These are phyloP conservation scores for Cryoendolithus antarcticus DNA, from an alignment of 2,329 filamentous ascomycete species.

Conservation along the genomic window DNA sequence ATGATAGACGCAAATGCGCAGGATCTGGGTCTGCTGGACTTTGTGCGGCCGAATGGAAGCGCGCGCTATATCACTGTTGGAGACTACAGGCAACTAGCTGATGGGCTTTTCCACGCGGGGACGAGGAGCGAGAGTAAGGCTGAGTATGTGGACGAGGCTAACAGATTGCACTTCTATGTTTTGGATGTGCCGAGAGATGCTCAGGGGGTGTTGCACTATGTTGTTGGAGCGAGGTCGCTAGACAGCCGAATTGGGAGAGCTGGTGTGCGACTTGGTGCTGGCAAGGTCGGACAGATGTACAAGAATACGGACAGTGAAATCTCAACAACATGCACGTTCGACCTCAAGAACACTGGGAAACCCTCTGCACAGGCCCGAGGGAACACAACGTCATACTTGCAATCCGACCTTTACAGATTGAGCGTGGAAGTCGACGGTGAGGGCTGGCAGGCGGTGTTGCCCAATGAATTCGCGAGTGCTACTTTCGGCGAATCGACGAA, in stretches of 20 bases:
- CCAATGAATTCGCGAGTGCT: slow-evolving; percentile 2
- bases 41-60: slow-evolving; percentile 37
- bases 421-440: slow-evolving; percentile 30
- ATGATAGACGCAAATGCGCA: slow-evolving; percentile 43
- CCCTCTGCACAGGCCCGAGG: slow-evolving; percentile 12
- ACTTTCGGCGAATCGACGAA: neutral
- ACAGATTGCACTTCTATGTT: slow-evolving; percentile 40
- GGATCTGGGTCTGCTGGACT: slow-evolving; percentile 40
- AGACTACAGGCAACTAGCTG: slow-evolving; percentile 42
- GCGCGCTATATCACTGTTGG: slow-evolving; percentile 37
- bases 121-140: slow-evolving; percentile 39
- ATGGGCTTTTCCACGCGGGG: slow-evolving; percentile 44
- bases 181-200: slow-evolving; percentile 31
- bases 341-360: slow-evolving; percentile 35
- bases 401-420: slow-evolving; percentile 37
- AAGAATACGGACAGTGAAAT: neutral
- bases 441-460: slow-evolving; percentile 36
- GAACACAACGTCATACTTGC: slow-evolving; percentile 29
- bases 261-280: slow-evolving; percentile 28
- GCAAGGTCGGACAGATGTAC: slow-evolving; percentile 22
- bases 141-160: slow-evolving; percentile 37
- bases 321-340: slow-evolving; percentile 34
- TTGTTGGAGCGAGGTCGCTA: slow-evolving; percentile 35
- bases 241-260: slow-evolving; percentile 24
- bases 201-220: slow-evolving; percentile 36